These are phyloP conservation scores for Platismatia glauca DNA, from an alignment of 495 filamentous ascomycete genomes.

Conservation along the genomic window DNA sequence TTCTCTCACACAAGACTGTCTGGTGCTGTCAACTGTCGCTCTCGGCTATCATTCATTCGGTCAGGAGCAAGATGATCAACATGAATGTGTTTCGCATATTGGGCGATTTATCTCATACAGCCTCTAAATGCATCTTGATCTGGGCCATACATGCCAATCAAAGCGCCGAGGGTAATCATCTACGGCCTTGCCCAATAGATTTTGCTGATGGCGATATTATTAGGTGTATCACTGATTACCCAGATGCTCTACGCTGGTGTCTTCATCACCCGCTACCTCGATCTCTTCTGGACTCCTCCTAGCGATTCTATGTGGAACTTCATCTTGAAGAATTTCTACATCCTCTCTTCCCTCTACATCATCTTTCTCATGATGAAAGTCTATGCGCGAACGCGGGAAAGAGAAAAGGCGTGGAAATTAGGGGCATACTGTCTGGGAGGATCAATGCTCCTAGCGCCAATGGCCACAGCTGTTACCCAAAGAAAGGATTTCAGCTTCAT, in stretches of 20 bases:
- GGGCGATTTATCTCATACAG: conserved; percentile 73
- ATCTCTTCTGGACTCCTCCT: conserved; percentile 51
- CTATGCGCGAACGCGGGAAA: conserved; percentile 79
- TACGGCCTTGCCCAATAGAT: not conserved
- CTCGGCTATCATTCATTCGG: not conserved
- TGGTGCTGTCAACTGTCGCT: not conserved
- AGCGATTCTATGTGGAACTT: conserved; percentile 50
- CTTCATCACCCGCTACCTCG: conserved; percentile 79
- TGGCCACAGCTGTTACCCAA: conserved; percentile 57
- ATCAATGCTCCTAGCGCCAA: conserved; percentile 51
- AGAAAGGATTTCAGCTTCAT: conserved; percentile 34
- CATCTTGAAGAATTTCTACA: conserved; percentile 77
- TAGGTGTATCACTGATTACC: conserved; percentile 88
- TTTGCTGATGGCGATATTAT: conserved; percentile 3
- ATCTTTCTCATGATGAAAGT: conserved; percentile 78
- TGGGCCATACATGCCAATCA: conserved; percentile 81
- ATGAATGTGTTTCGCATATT: conserved; percentile 69
- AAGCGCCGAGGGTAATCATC: conserved; percentile 69
- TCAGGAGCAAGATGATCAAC: conserved; percentile 22
- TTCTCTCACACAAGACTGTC: not conserved
- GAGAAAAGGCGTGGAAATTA: conserved; percentile 85
- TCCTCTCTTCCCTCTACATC: conserved; percentile 76
- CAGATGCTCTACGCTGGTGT: conserved; percentile 81
- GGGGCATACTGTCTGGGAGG: conserved; percentile 54
- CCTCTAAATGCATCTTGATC: conserved; percentile 81